Percentiles rank a stretch among this genome's conserved stretches.
Conservation (phyloP, 1,284 basidiomycete genomes). For the Mycena citricolor region DNA sequence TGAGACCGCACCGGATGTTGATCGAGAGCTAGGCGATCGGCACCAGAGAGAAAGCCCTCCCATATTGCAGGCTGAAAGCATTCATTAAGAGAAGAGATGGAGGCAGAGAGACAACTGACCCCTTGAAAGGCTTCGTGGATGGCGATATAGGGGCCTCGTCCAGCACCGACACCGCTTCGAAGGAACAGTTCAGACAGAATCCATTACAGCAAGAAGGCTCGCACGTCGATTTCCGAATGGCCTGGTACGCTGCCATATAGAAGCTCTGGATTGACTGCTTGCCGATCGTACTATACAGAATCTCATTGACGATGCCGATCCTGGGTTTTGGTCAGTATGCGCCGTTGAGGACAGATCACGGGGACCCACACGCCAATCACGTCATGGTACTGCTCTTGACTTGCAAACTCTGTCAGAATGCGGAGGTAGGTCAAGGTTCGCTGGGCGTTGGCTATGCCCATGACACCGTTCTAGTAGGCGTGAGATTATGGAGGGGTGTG, state of each 20-base stretch:
- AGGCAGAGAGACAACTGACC: conserved; percentile 31
- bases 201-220: conserved; percentile 15
- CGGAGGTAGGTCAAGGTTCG: conserved; percentile 77
- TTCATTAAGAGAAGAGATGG: conserved; percentile 10
- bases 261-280: conserved; percentile 47
- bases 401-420: conserved; percentile 76
- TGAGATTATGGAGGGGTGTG: conserved; percentile 7
- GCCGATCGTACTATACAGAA: conserved; percentile 55
- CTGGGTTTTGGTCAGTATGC: conserved; percentile 25
- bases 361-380: conserved; percentile 64
- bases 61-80: conserved; percentile 37
- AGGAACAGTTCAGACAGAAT: not conserved
- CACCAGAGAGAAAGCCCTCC: conserved; percentile 63
- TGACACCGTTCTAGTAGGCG: conserved; percentile 38
- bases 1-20: conserved; percentile 51
- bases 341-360: conserved; percentile 6
- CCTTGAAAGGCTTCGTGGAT: conserved; percentile 79
- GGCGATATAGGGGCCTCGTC: conserved; percentile 71
- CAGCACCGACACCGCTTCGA: conserved; percentile 53
- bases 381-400: conserved; percentile 71
- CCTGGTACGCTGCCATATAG: conserved; percentile 67
- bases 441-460: conserved; percentile 71
- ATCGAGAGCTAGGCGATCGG: conserved; percentile 75
- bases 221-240: conserved; percentile 60
- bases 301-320: conserved; percentile 63